Evolutionary conservation across 2,329 filamentous ascomycete genomes (phyloP).

Genomic region (Lojkania enalia): DNA sequence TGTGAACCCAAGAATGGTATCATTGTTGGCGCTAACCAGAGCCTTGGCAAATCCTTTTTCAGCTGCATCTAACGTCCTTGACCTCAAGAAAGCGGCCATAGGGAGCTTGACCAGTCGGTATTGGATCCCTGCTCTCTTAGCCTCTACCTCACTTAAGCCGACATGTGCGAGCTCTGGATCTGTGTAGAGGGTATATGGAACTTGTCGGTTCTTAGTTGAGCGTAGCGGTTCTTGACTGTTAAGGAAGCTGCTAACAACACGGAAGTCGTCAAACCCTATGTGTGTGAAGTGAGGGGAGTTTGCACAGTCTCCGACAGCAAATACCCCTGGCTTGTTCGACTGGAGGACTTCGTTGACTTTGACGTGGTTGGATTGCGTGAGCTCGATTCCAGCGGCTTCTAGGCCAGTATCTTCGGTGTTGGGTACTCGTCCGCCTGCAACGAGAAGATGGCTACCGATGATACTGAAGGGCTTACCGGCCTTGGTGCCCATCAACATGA

Average conservation of each 20-base stretch:
- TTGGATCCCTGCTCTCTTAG: conserved; percentile 5
- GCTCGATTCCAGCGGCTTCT: conserved; percentile 10
- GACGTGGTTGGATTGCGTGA: conserved; percentile 12
- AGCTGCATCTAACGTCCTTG: conserved; percentile 16
- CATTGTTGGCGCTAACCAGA: conserved; percentile 7
- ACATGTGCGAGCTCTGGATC: conserved; percentile 15
- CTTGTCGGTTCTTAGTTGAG: conserved; percentile 9
- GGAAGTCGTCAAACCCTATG: conserved; percentile 16
- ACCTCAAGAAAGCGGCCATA: conserved; percentile 13
- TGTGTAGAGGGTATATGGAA: conserved; percentile 17
- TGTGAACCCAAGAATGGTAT: conserved; percentile 17
- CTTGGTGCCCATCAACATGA: conserved; percentile 10
- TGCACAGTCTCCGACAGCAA: conserved; percentile 18
- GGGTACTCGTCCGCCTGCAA: conserved; percentile 14
- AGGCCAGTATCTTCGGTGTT: conserved; percentile 16
- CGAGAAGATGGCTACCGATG: conserved; percentile 12
- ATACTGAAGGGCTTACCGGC: conserved; percentile 7
- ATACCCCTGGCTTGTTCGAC: conserved; percentile 8
- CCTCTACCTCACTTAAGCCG: conserved; percentile 10
- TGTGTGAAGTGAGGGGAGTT: conserved; percentile 18
- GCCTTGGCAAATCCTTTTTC: conserved; percentile 14
- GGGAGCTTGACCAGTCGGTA: conserved; percentile 16
- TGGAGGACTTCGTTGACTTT: conserved; percentile 14
- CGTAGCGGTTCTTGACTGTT: conserved; percentile 7
- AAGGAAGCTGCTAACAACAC: conserved; percentile 14